Percentiles rank a stretch among this genome's conserved stretches.
Evolutionary conservation across 164 flowering plant genomes (phyloP).

Genomic region (Macadamia tetraphylla): DNA sequence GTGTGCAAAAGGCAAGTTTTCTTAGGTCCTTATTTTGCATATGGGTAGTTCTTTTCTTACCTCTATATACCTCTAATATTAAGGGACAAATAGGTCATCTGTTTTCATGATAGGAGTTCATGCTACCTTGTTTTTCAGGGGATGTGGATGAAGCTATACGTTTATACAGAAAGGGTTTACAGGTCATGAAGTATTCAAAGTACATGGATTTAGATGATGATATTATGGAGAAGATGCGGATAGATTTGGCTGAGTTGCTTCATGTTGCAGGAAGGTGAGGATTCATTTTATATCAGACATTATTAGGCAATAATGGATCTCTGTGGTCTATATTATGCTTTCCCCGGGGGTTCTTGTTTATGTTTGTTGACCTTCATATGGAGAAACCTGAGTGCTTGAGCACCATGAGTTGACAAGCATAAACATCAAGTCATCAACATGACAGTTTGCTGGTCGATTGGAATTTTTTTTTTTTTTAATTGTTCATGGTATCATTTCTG

Average conservation of each 20-base stretch:
- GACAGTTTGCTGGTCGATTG: too few species aligned
- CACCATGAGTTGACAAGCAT: not conserved
- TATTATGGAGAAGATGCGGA: conserved; percentile 69
- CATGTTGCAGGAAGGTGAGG: conserved; percentile 81
- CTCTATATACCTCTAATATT: not conserved
- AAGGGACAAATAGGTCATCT: not conserved
- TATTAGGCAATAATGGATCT: conserved; percentile 1
- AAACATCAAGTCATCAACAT: too few species aligned
- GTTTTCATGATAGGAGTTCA: not conserved
- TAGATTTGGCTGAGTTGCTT: conserved; percentile 82
- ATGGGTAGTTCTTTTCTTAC: not conserved
- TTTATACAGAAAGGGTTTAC: conserved; percentile 58
- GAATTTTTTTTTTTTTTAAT: too few species aligned
- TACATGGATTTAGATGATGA: conserved; percentile 50
- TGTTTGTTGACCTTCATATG: not conserved
- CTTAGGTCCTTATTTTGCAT: not conserved
- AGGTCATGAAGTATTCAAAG: conserved; percentile 49
- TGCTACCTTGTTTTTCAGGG: conserved; percentile 37
- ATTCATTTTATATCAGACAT: conserved; percentile 5
- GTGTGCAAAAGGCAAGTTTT: conserved; percentile 61
- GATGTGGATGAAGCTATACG: conserved; percentile 60
- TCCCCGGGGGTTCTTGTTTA: not conserved
- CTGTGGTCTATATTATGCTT: conserved; percentile 1
- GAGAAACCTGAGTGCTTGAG: not conserved
- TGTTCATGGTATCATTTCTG: too few species aligned